Conservation (phyloP, 768 basidiomycete genomes). For the Tulasnella sp. region DNA sequence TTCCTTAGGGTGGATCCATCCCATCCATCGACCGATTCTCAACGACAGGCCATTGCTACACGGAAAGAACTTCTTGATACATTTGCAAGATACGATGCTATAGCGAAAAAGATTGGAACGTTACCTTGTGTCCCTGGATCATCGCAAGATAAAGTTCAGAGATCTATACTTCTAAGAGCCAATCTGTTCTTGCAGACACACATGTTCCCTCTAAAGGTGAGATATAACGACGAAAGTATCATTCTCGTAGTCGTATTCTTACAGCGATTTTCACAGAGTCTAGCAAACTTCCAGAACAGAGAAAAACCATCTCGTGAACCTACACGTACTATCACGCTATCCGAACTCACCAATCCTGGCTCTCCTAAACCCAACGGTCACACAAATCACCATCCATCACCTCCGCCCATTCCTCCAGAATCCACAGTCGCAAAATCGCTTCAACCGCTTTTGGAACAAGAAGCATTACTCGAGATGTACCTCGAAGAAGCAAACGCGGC, state of each 20-base stretch:
- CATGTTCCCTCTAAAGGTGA: constrained; percentile 74
- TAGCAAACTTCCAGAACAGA: constrained; percentile 23
- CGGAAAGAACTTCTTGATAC: constrained; percentile 75
- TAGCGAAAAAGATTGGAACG: constrained; percentile 71
- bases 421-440: constrained; percentile 57
- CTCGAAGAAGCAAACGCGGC: constrained; percentile 80
- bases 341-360: constrained; percentile 4
- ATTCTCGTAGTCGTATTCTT: background rate
- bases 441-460: constrained; percentile 88
- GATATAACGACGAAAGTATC: constrained; percentile 17
- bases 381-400: constrained; percentile 7
- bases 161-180: constrained; percentile 63
- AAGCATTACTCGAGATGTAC: constrained; percentile 79
- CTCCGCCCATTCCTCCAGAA: constrained; percentile 42
- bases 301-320: constrained; percentile 1
- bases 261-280: constrained; percentile 16
- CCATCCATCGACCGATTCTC: constrained; percentile 17
- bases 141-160: constrained; percentile 74
- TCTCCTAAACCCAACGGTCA: constrained; percentile 8
- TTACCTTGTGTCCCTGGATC: constrained; percentile 55
- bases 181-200: constrained; percentile 76
- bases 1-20: too few species aligned
- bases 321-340: constrained; percentile 3
- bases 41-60: constrained; percentile 44
- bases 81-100: constrained; percentile 77